Evolutionary conservation across 371 early-diverging fungal genomes (phyloP).

Genomic region (Mucor piriformis): DNA sequence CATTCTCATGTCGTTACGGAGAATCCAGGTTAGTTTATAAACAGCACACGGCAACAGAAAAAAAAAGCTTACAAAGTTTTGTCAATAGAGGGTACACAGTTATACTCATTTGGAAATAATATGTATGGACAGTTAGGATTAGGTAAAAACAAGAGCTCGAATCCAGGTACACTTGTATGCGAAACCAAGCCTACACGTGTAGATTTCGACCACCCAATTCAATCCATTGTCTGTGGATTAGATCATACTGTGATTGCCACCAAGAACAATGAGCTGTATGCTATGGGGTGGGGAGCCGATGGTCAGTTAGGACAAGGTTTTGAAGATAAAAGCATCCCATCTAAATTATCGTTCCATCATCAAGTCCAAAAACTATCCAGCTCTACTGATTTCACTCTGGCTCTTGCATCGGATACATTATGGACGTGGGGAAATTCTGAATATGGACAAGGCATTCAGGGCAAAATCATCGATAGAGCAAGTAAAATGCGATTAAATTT

Average conservation of each 20-base stretch:
- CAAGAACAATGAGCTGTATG: slow-evolving; percentile 50
- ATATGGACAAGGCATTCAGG: slow-evolving; percentile 80
- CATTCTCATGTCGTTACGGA: slow-evolving; percentile 59
- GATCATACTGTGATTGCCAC: slow-evolving; percentile 74
- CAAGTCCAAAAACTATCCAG: slow-evolving; percentile 59
- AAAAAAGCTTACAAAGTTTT: neutral
- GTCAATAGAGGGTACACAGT: slow-evolving; percentile 27
- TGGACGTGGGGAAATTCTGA: slow-evolving; percentile 87
- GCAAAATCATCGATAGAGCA: slow-evolving; percentile 71
- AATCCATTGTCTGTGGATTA: slow-evolving; percentile 70
- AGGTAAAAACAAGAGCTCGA: slow-evolving; percentile 35
- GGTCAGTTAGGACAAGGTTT: slow-evolving; percentile 77
- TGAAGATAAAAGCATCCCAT: slow-evolving; percentile 51
- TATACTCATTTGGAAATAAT: slow-evolving; percentile 70
- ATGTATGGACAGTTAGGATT: slow-evolving; percentile 73
- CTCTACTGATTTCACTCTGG: slow-evolving; percentile 76
- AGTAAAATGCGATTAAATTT: too few relatives aligned
- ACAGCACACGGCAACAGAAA: neutral
- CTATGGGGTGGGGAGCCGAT: slow-evolving; percentile 86
- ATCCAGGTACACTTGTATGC: slow-evolving; percentile 34
- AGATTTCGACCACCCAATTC: slow-evolving; percentile 31
- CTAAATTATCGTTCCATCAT: slow-evolving; percentile 36
- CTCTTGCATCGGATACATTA: slow-evolving; percentile 61
- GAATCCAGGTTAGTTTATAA: slow-evolving; percentile 2
- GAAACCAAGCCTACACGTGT: slow-evolving; percentile 25